A percentile compares a stretch with the other conserved stretches of the same genome.
phyloP scores from a whole-genome alignment of 2,329 filamentous ascomycete species.

The Exophiala spinifera region DNA sequence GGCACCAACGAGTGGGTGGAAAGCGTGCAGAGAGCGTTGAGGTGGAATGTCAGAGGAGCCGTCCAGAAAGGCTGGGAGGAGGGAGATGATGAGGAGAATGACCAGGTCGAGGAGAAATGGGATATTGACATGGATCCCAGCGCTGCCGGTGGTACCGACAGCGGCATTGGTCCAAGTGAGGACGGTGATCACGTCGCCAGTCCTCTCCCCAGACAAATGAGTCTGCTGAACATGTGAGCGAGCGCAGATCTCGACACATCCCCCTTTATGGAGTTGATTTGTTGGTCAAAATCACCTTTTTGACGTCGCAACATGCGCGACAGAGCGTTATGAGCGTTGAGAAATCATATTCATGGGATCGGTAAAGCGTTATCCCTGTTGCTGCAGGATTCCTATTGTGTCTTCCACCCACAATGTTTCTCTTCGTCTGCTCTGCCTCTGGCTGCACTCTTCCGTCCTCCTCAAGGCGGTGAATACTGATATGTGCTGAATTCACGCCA shows the following conservation, averaged over 20 bases:
- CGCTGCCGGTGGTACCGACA: conserved; percentile 41
- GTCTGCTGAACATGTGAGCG: conserved; percentile 60
- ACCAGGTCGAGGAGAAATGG: conserved; percentile 63
- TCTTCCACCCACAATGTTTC: not conserved
- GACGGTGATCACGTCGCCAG: conserved; percentile 55
- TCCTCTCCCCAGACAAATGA: conserved; percentile 70
- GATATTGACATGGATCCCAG: conserved; percentile 83
- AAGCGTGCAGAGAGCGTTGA: conserved; percentile 82
- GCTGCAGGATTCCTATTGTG: not conserved
- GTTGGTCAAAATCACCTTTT: conserved; percentile 1
- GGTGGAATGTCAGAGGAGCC: conserved; percentile 92
- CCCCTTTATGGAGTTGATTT: not conserved
- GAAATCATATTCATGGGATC: not conserved
- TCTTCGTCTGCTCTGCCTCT: not conserved
- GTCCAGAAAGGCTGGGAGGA: conserved; percentile 80
- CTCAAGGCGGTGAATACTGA: not conserved
- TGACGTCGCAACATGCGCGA: not conserved
- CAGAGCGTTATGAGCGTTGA: not conserved
- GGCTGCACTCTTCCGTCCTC: not conserved
- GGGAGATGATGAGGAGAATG: conserved; percentile 38
- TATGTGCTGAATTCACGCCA: not conserved
- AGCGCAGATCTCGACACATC: not conserved
- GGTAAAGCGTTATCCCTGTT: not conserved
- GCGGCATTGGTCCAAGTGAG: conserved; percentile 59
- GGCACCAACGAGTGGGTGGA: conserved; percentile 94